These are phyloP conservation scores for Penicillium atrosanguineum DNA, from an alignment of 495 filamentous ascomycete genomes.

Conservation along the genomic window DNA sequence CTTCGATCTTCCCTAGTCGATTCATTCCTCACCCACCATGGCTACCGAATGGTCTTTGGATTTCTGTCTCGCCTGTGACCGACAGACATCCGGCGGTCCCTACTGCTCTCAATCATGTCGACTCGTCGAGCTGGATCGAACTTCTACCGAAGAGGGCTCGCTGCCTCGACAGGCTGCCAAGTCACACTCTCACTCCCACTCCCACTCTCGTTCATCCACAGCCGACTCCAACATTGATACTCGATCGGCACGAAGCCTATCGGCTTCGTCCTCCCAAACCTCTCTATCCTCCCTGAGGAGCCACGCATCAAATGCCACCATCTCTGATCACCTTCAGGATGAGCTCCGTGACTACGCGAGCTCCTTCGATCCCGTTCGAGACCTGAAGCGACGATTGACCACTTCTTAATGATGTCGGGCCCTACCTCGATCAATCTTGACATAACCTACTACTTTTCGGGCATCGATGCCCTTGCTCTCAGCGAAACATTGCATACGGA, in stretches of 20 bases:
- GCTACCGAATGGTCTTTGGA: conserved; percentile 86
- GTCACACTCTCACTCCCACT: conserved; percentile 12
- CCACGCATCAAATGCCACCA: conserved; percentile 50
- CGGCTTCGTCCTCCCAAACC: conserved; percentile 80
- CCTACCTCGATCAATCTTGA: background rate
- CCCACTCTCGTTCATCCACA: conserved; percentile 44
- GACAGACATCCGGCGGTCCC: conserved; percentile 69
- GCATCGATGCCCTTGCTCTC: background rate
- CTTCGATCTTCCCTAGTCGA: background rate
- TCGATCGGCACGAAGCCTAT: conserved; percentile 44
- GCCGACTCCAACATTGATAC: conserved; percentile 13
- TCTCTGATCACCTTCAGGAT: conserved; percentile 73
- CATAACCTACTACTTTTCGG: background rate
- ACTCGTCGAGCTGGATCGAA: conserved; percentile 80
- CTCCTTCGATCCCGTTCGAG: conserved; percentile 80
- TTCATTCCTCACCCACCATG: conserved; percentile 32
- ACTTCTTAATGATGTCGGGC: conserved; percentile 23
- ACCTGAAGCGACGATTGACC: conserved; percentile 58
- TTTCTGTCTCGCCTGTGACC: conserved; percentile 93
- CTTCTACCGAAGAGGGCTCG: conserved; percentile 34
- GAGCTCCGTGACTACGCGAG: conserved; percentile 83
- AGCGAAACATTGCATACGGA: conserved; percentile 16
- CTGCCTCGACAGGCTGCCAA: conserved; percentile 42
- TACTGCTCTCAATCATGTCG: conserved; percentile 96
- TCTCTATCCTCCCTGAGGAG: conserved; percentile 79